phyloP scores from a whole-genome alignment of 305 asterid species.

The Coffea humblotiana region DNA sequence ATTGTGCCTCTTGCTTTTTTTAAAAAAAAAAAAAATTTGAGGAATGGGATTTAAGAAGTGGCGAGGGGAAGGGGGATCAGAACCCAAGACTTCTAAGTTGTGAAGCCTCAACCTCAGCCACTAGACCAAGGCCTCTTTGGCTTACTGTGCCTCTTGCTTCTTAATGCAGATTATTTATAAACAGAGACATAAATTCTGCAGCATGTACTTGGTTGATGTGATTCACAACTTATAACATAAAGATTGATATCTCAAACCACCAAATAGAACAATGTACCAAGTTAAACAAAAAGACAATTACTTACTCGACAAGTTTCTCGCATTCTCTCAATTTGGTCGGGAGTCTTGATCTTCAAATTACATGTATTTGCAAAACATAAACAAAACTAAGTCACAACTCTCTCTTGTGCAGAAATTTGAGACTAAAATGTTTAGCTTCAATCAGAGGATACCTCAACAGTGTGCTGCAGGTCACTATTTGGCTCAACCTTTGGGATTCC shows the following conservation, averaged over 20 bases:
- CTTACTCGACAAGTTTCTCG: constrained; percentile 88
- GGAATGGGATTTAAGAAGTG: too few relatives aligned
- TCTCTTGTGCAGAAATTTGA: constrained; percentile 13
- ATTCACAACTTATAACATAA: background rate
- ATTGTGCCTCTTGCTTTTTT: background rate
- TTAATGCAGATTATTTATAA: background rate
- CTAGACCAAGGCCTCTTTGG: too few relatives aligned
- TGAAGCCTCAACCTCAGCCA: too few relatives aligned
- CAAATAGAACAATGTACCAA: background rate
- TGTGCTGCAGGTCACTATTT: constrained; percentile 81
- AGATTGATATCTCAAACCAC: background rate
- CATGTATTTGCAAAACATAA: constrained; percentile 26
- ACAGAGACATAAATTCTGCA: background rate
- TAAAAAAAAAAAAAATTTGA: background rate
- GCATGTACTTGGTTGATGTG: background rate
- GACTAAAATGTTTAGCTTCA: constrained; percentile 6
- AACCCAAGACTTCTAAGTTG: too few relatives aligned
- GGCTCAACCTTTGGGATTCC: constrained; percentile 94
- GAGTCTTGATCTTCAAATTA: constrained; percentile 72
- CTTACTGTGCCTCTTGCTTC: background rate
- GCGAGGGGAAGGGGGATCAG: too few relatives aligned
- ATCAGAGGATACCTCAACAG: constrained; percentile 70
- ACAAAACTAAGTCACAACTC: constrained; percentile 19
- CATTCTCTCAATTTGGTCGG: constrained; percentile 78
- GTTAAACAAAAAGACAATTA: constrained; percentile 18